phyloP scores from a whole-genome alignment of 495 filamentous ascomycete species.

The Penicillium salamii region DNA sequence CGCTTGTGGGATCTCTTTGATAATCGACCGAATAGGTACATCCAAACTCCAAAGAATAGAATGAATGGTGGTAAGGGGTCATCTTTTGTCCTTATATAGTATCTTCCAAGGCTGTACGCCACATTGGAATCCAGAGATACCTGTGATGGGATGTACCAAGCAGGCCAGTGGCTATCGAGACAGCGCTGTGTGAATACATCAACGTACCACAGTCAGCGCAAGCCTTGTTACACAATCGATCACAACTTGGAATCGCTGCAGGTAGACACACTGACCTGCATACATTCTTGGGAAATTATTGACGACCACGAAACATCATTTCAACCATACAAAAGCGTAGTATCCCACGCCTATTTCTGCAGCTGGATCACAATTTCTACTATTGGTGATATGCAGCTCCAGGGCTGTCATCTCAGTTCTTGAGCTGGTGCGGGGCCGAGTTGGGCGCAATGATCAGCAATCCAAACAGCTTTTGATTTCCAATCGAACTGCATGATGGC shows the following conservation, averaged over 20 bases:
- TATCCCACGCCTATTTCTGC: neutral
- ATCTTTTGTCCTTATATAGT: neutral
- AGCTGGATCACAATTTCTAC: neutral
- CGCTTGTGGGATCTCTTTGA: slow-evolving; percentile 1
- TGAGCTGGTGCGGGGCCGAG: neutral
- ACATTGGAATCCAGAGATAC: too few relatives aligned
- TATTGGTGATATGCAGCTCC: neutral
- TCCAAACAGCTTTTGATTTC: neutral
- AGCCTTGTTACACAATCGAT: neutral
- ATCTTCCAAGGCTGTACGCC: neutral
- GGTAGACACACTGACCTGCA: neutral
- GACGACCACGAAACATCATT: neutral
- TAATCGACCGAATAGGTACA: slow-evolving; percentile 10
- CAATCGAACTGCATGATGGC: slow-evolving; percentile 1
- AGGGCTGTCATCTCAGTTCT: neutral
- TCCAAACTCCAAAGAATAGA: neutral
- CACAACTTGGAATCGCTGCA: neutral
- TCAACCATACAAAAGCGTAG: neutral
- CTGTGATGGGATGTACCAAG: too few relatives aligned
- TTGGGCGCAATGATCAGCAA: neutral
- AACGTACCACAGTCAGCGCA: neutral
- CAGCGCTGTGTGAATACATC: neutral
- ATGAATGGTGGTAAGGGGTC: neutral
- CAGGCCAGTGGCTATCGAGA: too few relatives aligned
- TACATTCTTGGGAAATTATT: neutral